Evolutionary conservation across 2,329 filamentous ascomycete genomes (phyloP), one percentile per base, ranked within the genome.

Genomic region (Ceratocystis diversiconidia): DNA sequence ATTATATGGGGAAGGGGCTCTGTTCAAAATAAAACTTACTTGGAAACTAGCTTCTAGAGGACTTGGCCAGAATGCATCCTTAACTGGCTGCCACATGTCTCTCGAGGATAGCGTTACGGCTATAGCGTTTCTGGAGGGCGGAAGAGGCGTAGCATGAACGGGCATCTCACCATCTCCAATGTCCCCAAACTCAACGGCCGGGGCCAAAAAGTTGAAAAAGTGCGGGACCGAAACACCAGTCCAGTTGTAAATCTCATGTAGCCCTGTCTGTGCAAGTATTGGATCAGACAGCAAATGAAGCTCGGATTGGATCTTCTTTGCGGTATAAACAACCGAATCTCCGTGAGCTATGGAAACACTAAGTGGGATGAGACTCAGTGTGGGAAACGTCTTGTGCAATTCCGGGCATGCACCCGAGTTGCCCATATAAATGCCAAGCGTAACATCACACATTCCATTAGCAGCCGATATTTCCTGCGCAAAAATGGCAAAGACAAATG

Each of bases 351-450:
- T 48, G 5, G 69, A 72, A 1, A 94, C 80, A 10, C 79, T 79
- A 0, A 96, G 74, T 0, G 91, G 90, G 1, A 95, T 80, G 3
- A 96, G 79, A 69, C 88, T 92, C 22, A 96, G 79, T 0, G 89
- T 94, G 0, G 92, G 91, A 41, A 84, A 85, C 0, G 80, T 75
- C 0, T 70, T 69, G 0, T 77, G 72, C 1, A 82, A 76, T 0
- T 80, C 75, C 7, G 80, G 74, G 0, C 81, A 30, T 17, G 41
- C 30, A n/a, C 46, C 79, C 63, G 90, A 82, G 72, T 95, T 95
- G 52, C 90, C 89, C 7, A 95, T 81, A 73, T 96, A 96, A 25
- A 96, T 75, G 1, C 91, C 92, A 62, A 96, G 80, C 0, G 90
- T 75, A 1, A 89, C 68, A n/a, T 65, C 61, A 17, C 3, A 7